Base-by-base conservation (phyloP, 23 red algal genomes). In the Pyropia haitanensis region DNA sequence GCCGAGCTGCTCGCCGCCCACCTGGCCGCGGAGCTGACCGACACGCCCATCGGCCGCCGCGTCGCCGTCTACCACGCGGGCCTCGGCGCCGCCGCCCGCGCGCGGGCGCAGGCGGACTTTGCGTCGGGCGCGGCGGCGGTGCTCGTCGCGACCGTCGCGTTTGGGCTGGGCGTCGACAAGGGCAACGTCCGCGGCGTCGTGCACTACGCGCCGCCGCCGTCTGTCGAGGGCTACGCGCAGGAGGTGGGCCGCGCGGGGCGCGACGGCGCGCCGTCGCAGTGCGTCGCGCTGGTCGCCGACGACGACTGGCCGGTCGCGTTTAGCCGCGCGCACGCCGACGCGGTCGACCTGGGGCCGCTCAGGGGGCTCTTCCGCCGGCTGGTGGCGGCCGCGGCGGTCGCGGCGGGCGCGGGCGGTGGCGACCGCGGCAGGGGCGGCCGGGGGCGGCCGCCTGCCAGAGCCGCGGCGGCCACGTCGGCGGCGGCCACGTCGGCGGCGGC, bases 81-180 rank as follows among this genome's bases (percentile, higher is more conserved):
- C 26, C 67, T 94, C 31, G 14, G 30, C 23, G 53, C 29, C 27
- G 53, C 61, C 30, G 57, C 68, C 0, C 79, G 88, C 46, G 33
- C 23, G 2, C 53, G 27, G 19, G 70, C 80, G 6, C 76, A 94
- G 39, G 12, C 58, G n/a, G 58, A 59, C 19, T 94, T 94, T 54
- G 58, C 53, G 27, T 65, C 85, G 65, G 61, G 69, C 28, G 48
- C 22, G 18, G 51, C 64, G 27, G 54, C 71, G 14, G 70, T 94
- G 12, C 27, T 94, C 5, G 80, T 85, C 8, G 88, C 88, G 48
- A 94, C 88, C 18, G 76, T 84, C 18, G 78, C 88, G 18, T 94
- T 85, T 74, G 88, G 79, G 14, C 70, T 94, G 88, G 79, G 88
- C 23, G 31, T 85, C 2, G 61, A 85, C 64, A 76, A 60, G 51